Percentiles rank a stretch among this genome's conserved stretches.
Evolutionary conservation across 1,284 basidiomycete genomes (phyloP).

Genomic region (Polyporus tsugae): DNA sequence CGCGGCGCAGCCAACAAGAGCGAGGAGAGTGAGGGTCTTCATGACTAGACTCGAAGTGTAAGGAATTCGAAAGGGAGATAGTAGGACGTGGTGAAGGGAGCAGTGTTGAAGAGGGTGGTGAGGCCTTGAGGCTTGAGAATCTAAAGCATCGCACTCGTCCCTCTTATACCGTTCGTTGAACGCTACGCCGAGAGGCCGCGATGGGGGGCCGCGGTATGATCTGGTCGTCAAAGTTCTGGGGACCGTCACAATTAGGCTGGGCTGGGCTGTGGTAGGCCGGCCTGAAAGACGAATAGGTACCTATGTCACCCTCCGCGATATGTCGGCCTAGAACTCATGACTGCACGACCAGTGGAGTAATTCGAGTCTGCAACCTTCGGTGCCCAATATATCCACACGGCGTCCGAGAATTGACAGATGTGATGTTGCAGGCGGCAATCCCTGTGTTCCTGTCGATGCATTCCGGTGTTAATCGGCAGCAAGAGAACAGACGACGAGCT

Average conservation of each 20-base stretch:
- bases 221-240: not conserved
- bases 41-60: not conserved
- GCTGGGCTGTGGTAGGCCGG: not conserved
- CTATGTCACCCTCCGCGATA: no score
- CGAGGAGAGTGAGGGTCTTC: conserved; percentile 3
- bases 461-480: not conserved
- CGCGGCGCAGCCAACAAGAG: not conserved
- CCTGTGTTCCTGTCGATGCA: not conserved
- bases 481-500: not conserved
- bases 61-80: not conserved
- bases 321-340: no score
- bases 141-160: not conserved
- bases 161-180: conserved; percentile 2
- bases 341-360: not conserved
- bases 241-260: not conserved
- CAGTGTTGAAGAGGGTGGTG: not conserved
- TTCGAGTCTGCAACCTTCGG: not conserved
- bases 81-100: not conserved
- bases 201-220: not conserved
- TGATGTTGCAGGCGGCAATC: not conserved
- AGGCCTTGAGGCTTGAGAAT: not conserved
- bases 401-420: not conserved
- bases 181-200: not conserved
- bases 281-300: no score
- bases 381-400: not conserved